A percentile compares a stretch with the other conserved stretches of the same genome.
Conservation (phyloP, 176 grass and related monocot species). For the Phyllostachys edulis region DNA sequence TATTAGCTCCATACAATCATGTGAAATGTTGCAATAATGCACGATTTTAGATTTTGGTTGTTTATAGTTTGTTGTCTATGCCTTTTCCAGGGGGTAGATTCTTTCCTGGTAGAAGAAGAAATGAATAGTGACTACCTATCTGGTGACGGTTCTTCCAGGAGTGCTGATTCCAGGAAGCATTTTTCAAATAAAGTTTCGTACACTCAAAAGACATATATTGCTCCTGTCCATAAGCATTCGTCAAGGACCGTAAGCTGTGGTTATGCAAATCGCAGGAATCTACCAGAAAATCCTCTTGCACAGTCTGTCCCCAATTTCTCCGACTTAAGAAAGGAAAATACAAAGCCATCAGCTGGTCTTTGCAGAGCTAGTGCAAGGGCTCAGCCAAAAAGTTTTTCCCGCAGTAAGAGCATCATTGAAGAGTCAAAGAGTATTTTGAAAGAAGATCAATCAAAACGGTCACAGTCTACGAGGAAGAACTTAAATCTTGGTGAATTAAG, state of each 20-base stretch:
- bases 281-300: slow-evolving; percentile 69
- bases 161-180: slow-evolving; percentile 71
- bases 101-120: slow-evolving; percentile 68
- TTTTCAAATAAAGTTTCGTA: slow-evolving; percentile 55
- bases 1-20: background rate
- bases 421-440: slow-evolving; percentile 63
- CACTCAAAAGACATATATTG: slow-evolving; percentile 48
- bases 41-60: slow-evolving; percentile 20
- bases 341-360: slow-evolving; percentile 61
- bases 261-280: slow-evolving; percentile 57
- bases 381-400: slow-evolving; percentile 60
- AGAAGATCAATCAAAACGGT: slow-evolving; percentile 67
- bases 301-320: slow-evolving; percentile 86
- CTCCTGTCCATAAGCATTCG: slow-evolving; percentile 57
- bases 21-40: slow-evolving; percentile 11
- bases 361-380: slow-evolving; percentile 51
- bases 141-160: slow-evolving; percentile 77
- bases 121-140: slow-evolving; percentile 72
- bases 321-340: slow-evolving; percentile 96
- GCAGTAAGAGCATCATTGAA: slow-evolving; percentile 84
- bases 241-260: slow-evolving; percentile 47
- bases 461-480: slow-evolving; percentile 85
- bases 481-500: slow-evolving; percentile 61
- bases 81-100: slow-evolving; percentile 58
- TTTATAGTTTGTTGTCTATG: slow-evolving; percentile 42